These are phyloP conservation scores for Candida ovalis DNA, from an alignment of 805 yeast genomes.

Conservation along the genomic window DNA sequence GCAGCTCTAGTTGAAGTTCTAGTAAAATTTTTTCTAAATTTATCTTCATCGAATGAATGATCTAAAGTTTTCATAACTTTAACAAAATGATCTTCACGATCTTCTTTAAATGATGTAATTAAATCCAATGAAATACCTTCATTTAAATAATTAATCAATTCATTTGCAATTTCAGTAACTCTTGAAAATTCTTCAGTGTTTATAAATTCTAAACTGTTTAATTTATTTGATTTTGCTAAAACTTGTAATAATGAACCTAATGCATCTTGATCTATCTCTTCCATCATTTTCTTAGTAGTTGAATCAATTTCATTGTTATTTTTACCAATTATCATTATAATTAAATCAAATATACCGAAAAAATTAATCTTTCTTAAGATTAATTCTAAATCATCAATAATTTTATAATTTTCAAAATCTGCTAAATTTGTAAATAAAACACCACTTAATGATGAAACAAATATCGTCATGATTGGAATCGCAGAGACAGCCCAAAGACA, in stretches of 20 bases:
- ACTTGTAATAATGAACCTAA: slow-evolving; percentile 18
- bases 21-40: slow-evolving; percentile 6
- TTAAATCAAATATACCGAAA: slow-evolving; percentile 4
- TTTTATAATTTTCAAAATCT: slow-evolving; percentile 11
- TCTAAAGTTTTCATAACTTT: slow-evolving; percentile 17
- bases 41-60: slow-evolving; percentile 13
- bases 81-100: slow-evolving; percentile 7
- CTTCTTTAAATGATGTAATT: slow-evolving; percentile 3
- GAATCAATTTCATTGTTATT: neutral
- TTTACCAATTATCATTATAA: neutral
- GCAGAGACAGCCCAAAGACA: slow-evolving; percentile 80
- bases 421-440: slow-evolving; percentile 36
- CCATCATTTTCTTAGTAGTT: slow-evolving; percentile 1
- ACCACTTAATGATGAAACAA: slow-evolving; percentile 72
- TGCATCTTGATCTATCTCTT: slow-evolving; percentile 10
- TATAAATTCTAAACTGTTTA: slow-evolving; percentile 16
- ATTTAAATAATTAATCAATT: slow-evolving; percentile 20
- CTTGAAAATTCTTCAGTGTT: slow-evolving; percentile 13
- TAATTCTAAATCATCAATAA: slow-evolving; percentile 10
- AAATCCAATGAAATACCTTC: slow-evolving; percentile 17
- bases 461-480: slow-evolving; percentile 81
- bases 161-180: slow-evolving; percentile 15
- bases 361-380: slow-evolving; percentile 4
- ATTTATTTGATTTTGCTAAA: slow-evolving; percentile 15
- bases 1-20: slow-evolving; percentile 1